Evolutionary conservation across 495 filamentous ascomycete genomes (phyloP).

Genomic region (Recurvomyces mirabilis): DNA sequence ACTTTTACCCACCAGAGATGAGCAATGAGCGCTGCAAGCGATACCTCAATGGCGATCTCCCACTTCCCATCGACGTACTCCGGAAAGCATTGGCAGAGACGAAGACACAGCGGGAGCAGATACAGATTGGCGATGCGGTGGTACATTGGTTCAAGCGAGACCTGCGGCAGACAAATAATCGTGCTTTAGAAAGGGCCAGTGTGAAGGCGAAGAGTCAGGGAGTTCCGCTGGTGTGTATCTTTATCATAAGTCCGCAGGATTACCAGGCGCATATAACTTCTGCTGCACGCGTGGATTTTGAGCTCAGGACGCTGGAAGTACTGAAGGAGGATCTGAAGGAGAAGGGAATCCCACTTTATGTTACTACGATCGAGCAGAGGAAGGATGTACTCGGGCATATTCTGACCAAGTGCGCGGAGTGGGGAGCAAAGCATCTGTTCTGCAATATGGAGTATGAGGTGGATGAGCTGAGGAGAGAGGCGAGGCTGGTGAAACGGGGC

Average conservation of each 20-base stretch:
- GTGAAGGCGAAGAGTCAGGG: constrained; percentile 51
- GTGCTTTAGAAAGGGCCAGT: constrained; percentile 54
- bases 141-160: constrained; percentile 92
- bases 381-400: constrained; percentile 52
- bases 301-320: constrained; percentile 53
- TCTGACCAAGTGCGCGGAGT: constrained; percentile 55
- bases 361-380: constrained; percentile 59
- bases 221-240: constrained; percentile 62
- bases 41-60: constrained; percentile 55
- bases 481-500: constrained; percentile 48
- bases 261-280: constrained; percentile 69
- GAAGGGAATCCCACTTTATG: constrained; percentile 68
- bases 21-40: constrained; percentile 59
- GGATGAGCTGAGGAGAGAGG: constrained; percentile 65
- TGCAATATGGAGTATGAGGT: constrained; percentile 71
- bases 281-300: constrained; percentile 68
- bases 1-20: constrained; percentile 81
- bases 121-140: constrained; percentile 49
- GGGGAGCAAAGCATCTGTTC: constrained; percentile 63
- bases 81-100: constrained; percentile 24
- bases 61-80: constrained; percentile 50
- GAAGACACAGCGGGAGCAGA: constrained; percentile 19
- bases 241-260: constrained; percentile 77
- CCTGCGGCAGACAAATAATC: constrained; percentile 64
- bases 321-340: constrained; percentile 55